A percentile compares a stretch with the other conserved stretches of the same genome.
phyloP scores from a whole-genome alignment of 2,329 filamentous ascomycete genomes.

The Blastomyces emzantsi region DNA sequence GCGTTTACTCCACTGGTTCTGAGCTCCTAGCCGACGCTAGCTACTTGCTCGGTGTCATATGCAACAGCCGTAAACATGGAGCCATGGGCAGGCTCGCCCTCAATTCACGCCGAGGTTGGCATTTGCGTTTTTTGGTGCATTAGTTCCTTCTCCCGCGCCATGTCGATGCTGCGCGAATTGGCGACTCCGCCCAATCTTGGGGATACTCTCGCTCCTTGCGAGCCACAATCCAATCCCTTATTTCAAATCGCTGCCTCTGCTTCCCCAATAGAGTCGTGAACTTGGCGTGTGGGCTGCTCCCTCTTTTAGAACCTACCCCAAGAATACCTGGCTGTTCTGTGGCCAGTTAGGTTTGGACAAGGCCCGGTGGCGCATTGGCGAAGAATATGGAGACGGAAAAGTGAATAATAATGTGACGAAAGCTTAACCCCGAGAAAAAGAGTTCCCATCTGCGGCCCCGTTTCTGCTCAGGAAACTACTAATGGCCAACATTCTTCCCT shows the following conservation, averaged over 20 bases:
- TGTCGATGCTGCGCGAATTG: not conserved
- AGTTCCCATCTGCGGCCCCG: too few species aligned
- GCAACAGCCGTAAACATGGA: not conserved
- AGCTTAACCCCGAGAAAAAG: not conserved
- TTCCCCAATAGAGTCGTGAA: not conserved
- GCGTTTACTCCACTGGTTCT: not conserved
- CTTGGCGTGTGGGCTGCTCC: not conserved
- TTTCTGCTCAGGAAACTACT: too few species aligned
- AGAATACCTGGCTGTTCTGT: not conserved
- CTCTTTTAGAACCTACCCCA: not conserved
- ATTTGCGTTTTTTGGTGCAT: too few species aligned
- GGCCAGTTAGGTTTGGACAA: not conserved
- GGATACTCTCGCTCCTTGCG: not conserved
- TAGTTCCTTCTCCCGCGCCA: not conserved
- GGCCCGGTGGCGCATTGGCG: not conserved
- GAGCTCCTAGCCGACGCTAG: not conserved
- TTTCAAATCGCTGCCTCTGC: not conserved
- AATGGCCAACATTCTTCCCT: not conserved
- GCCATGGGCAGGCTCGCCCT: not conserved
- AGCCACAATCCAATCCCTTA: not conserved
- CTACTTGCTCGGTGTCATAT: conserved; percentile 2
- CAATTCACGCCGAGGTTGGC: not conserved
- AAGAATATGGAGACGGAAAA: not conserved
- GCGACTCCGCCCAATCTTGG: not conserved
- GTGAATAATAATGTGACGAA: not conserved